Evolutionary conservation across 306 rosid genomes (phyloP).

Genomic region (Datisca glomerata): DNA sequence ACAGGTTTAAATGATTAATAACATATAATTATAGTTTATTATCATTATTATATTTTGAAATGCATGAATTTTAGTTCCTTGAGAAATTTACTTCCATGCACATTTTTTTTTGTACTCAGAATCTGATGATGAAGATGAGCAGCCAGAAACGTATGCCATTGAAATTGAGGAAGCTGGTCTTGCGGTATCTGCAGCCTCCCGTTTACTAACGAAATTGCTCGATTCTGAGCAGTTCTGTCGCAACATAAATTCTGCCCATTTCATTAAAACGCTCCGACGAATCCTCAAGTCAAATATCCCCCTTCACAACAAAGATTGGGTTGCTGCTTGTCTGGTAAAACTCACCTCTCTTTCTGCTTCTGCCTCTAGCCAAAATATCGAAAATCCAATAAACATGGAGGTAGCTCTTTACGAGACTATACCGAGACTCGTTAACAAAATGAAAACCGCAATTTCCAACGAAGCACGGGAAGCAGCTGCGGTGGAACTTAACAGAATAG

Average conservation of each 20-base stretch:
- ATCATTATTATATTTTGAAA: no score
- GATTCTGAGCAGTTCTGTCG: constrained; percentile 30
- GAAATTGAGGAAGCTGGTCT: constrained; percentile 84
- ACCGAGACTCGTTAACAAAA: constrained; percentile 68
- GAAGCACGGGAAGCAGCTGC: constrained; percentile 59
- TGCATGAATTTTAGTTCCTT: no score
- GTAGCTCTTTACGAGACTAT: constrained; percentile 66
- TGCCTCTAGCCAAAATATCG: constrained; percentile 11
- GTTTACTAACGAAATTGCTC: constrained; percentile 53
- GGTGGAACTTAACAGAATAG: constrained; percentile 62
- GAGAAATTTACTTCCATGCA: no score
- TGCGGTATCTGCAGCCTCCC: constrained; percentile 78
- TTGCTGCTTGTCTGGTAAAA: constrained; percentile 72
- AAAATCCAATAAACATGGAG: constrained; percentile 51
- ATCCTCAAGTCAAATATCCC: constrained; percentile 61
- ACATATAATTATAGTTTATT: no score
- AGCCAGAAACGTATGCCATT: constrained; percentile 41
- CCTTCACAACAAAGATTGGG: constrained; percentile 60
- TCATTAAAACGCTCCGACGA: constrained; percentile 41
- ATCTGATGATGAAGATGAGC: constrained; percentile 39
- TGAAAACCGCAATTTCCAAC: constrained; percentile 40
- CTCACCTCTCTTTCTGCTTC: constrained; percentile 55
- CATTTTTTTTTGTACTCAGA: constrained; percentile 21
- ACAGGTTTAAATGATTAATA: no score
- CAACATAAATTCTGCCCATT: constrained; percentile 33